phyloP scores from a whole-genome alignment of 345 rosid species.

The Eutrema heterophyllum region DNA sequence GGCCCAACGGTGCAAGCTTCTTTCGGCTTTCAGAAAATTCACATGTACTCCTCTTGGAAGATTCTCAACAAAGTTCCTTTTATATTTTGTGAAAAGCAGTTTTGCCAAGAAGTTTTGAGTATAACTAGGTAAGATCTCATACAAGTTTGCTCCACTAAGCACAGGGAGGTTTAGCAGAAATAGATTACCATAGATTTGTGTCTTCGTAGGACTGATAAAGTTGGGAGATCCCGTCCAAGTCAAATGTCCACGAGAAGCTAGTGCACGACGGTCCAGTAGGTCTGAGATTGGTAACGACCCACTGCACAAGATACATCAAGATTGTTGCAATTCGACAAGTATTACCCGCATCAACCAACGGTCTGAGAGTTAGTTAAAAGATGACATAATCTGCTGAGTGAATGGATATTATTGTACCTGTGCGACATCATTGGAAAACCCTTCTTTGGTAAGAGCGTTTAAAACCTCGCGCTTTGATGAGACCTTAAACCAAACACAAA shows the following conservation, averaged over 20 bases:
- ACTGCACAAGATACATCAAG: conserved; percentile 40
- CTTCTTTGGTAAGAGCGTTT: conserved; percentile 33
- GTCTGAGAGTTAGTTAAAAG: neutral
- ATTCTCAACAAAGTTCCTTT: conserved; percentile 81
- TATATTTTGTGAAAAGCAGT: conserved; percentile 5
- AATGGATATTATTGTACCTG: conserved; percentile 19
- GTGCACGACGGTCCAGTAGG: conserved; percentile 45
- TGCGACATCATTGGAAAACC: conserved; percentile 35
- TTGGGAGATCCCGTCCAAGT: conserved; percentile 73
- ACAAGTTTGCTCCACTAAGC: neutral
- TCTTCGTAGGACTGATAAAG: conserved; percentile 84
- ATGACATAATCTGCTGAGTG: neutral
- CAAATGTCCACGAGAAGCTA: conserved; percentile 79
- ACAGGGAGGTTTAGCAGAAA: neutral
- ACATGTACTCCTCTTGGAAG: conserved; percentile 86
- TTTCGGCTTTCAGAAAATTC: conserved; percentile 90
- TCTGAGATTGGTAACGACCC: conserved; percentile 88
- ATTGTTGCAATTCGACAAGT: neutral
- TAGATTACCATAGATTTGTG: conserved; percentile 75
- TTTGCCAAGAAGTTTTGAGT: conserved; percentile 3
- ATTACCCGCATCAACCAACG: neutral
- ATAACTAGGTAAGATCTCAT: neutral
- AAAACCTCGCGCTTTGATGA: conserved; percentile 29
- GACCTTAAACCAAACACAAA: conserved; percentile 22
- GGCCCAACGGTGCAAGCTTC: conserved; percentile 98